Evolutionary conservation across 2,329 filamentous ascomycete species (phyloP).

Genomic region (Zymoseptoria ardabiliae): DNA sequence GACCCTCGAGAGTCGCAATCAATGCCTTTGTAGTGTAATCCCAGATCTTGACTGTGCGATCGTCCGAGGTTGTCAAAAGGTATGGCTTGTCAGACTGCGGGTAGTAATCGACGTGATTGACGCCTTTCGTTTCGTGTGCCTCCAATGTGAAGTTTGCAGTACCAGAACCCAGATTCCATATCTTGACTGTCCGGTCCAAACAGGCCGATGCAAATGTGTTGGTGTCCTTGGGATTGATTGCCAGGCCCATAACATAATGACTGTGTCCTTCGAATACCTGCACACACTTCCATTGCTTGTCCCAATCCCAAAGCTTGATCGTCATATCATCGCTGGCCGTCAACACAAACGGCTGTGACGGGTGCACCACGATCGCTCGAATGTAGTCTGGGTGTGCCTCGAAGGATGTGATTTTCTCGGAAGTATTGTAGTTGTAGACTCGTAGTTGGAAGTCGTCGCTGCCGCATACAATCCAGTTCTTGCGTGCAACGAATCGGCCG

Average conservation of each 20-base stretch:
- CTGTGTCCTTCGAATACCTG: constrained; percentile 94
- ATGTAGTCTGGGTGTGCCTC: constrained; percentile 99
- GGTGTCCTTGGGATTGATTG: constrained; percentile 96
- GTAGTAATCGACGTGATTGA: constrained; percentile 93
- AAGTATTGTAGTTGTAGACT: constrained; percentile 99
- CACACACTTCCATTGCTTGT: constrained; percentile 95
- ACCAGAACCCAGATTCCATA: constrained; percentile 92
- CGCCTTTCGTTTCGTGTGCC: constrained; percentile 92
- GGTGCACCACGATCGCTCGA: constrained; percentile 90
- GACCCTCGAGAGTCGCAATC: constrained; percentile 92
- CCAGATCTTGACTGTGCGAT: constrained; percentile 96
- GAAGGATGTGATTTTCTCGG: constrained; percentile 94
- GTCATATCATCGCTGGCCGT: constrained; percentile 98
- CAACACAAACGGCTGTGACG: constrained; percentile 88
- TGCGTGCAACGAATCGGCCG: constrained; percentile 90
- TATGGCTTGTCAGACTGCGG: constrained; percentile 67
- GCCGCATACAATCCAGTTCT: constrained; percentile 78
- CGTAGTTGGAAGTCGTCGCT: constrained; percentile 84
- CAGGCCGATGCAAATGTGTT: constrained; percentile 62
- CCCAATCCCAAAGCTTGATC: constrained; percentile 98
- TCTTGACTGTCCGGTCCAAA: constrained; percentile 93
- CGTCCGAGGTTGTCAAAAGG: constrained; percentile 91
- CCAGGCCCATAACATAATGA: constrained; percentile 93
- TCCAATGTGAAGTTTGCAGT: constrained; percentile 95
- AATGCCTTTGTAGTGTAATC: constrained; percentile 97